Conservation (phyloP, 805 yeast species). For the Babjeviella inositovora region DNA sequence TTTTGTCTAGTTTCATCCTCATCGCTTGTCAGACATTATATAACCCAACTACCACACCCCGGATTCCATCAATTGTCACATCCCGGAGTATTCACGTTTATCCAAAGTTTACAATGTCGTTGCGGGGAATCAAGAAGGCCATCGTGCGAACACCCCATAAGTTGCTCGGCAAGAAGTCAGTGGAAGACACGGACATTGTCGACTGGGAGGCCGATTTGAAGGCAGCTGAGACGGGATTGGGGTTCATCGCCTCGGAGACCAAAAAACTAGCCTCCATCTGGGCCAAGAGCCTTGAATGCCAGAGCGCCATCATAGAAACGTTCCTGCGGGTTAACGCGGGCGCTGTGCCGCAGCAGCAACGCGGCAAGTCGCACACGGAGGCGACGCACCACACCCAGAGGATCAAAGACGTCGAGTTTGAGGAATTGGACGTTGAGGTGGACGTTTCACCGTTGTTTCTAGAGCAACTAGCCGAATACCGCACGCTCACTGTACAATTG, state of each 20-base stretch:
- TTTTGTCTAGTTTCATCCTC: no score
- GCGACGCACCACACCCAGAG: conserved; percentile 13
- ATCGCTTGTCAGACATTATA: no score
- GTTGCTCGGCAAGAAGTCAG: conserved; percentile 12
- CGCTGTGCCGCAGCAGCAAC: conserved; percentile 19
- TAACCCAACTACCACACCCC: no score
- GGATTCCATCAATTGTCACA: no score
- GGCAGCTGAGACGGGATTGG: conserved; percentile 22
- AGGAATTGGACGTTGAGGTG: conserved; percentile 4
- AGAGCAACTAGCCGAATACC: conserved; percentile 11
- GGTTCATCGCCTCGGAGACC: conserved; percentile 15
- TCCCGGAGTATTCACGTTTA: no score
- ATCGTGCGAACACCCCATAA: conserved; percentile 17
- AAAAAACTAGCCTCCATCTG: conserved; percentile 9
- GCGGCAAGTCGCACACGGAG: conserved; percentile 4
- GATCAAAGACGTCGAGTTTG: conserved; percentile 6
- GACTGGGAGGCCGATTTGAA: conserved; percentile 26
- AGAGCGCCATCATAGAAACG: conserved; percentile 11
- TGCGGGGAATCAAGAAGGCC: conserved; percentile 16
- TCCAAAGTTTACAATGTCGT: no score
- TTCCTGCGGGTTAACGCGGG: conserved; percentile 16
- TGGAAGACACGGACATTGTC: conserved; percentile 20
- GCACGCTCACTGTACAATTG: conserved; percentile 8
- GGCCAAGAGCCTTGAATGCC: conserved; percentile 14
- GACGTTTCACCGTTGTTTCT: conserved; percentile 10